Percentiles rank a stretch among this genome's conserved stretches.
Conservation (phyloP, 1,284 basidiomycete genomes). For the Ceratobasidium sp. region DNA sequence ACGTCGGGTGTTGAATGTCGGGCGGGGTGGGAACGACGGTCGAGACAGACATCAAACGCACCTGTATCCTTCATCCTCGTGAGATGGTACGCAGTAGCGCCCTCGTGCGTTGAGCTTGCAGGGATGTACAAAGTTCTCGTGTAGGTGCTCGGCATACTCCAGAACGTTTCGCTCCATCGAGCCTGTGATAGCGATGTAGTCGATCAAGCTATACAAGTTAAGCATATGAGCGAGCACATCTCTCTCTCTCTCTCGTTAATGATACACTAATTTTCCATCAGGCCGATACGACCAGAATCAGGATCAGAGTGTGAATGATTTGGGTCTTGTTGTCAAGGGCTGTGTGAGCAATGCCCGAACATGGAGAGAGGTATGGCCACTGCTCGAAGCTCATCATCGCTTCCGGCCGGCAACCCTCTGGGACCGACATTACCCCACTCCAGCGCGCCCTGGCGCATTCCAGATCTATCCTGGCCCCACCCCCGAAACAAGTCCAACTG, state of each 20-base stretch:
- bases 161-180: slow-evolving; percentile 93
- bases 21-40: slow-evolving; percentile 7
- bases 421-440: slow-evolving; percentile 7
- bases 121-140: slow-evolving; percentile 79
- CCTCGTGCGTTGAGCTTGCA: slow-evolving; percentile 87
- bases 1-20: background rate
- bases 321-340: background rate
- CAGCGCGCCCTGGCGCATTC: background rate
- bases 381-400: no score
- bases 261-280: background rate
- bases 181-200: slow-evolving; percentile 90
- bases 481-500: slow-evolving; percentile 7
- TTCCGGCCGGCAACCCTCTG: background rate
- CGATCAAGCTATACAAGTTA: slow-evolving; percentile 67
- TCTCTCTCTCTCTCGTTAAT: background rate
- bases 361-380: background rate
- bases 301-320: slow-evolving; percentile 11
- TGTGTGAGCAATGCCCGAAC: slow-evolving; percentile 6
- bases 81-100: slow-evolving; percentile 80
- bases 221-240: background rate
- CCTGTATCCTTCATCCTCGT: slow-evolving; percentile 76
- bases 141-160: slow-evolving; percentile 56
- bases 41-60: slow-evolving; percentile 46
- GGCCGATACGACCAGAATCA: background rate
- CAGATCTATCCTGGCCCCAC: background rate